Base-by-base conservation (phyloP, 2,329 filamentous ascomycete genomes). In the Capronia coronata region DNA sequence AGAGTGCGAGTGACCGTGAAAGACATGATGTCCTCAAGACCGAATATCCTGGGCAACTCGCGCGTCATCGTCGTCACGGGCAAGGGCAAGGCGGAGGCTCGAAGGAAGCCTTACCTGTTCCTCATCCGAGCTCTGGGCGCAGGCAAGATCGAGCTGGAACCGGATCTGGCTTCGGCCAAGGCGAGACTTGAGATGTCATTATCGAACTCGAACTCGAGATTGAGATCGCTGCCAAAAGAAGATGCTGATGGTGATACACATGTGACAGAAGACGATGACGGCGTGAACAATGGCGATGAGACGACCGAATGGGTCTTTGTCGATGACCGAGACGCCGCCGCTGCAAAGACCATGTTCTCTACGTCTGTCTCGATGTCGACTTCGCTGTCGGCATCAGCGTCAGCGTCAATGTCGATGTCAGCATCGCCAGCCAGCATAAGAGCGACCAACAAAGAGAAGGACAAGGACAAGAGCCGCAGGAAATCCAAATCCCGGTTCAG, bases 241-340 rank as follows among this genome's bases (percentile, higher is more conserved):
- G 9, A n/a, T 27, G 25, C 18, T 27, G 22, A 22, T 22, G 35
- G 9, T 27, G 43, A 43, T 10, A 32, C n/a, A 7, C 14, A 46
- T 10, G n/a, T 10, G 11, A 13, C 13, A n/a, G 32, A 18, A 6
- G 25, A 22, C 18, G 7, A 18, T 19, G 25, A 35, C 21, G 16
- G 25, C 25, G 6, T 6, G n/a, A n/a, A n/a, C 23, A 9, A 44
- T 22, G 19, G 35, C 22, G 25, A 37, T 11, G 23, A 35, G 13
- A 49, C 70, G 1, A 93, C 84, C 71, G 81, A 86, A 59, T 90
- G 86, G 82, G 72, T 96, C 0, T 94, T 90, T 63, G 79, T 89
- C 1, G 85, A 90, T 55, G 81, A 83, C 19, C 73, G 78, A 5
- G 69, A 75, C 39, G 76, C 73, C 4, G 73, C 77, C 3, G 76